Percentiles rank a stretch among this genome's conserved stretches.
Evolutionary conservation across 2,329 filamentous ascomycete species (phyloP).

Genomic region (Hypocrella siamensis): DNA sequence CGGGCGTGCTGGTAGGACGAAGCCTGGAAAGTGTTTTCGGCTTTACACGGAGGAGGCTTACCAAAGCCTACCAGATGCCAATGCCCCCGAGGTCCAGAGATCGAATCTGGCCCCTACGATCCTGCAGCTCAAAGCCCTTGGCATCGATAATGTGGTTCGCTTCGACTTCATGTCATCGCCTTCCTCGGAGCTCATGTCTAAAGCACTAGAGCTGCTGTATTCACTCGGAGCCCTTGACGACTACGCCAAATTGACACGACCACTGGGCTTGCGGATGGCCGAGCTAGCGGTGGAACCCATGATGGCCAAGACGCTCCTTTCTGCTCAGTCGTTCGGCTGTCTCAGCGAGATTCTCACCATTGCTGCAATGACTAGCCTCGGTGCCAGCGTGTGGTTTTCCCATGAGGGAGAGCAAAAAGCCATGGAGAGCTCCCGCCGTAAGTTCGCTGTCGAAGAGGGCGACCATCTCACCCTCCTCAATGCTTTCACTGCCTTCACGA

Average conservation of each 20-base stretch:
- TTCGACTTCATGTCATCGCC: conserved; percentile 84
- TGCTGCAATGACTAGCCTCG: conserved; percentile 82
- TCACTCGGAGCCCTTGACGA: conserved; percentile 75
- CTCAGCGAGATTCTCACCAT: conserved; percentile 79
- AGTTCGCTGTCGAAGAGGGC: conserved; percentile 84
- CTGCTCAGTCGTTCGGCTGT: conserved; percentile 59
- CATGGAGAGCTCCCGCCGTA: conserved; percentile 58
- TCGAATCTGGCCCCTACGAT: conserved; percentile 80
- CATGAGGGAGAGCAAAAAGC: conserved; percentile 63
- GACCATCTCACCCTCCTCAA: conserved; percentile 89
- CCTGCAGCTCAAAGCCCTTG: conserved; percentile 83
- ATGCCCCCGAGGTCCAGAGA: conserved; percentile 79
- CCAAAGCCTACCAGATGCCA: conserved; percentile 49
- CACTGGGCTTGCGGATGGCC: conserved; percentile 81
- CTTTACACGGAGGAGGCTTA: conserved; percentile 73
- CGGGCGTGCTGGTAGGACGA: conserved; percentile 78
- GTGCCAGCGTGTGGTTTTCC: conserved; percentile 69
- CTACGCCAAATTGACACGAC: conserved; percentile 78
- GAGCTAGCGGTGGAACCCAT: conserved; percentile 88
- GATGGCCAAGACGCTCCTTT: conserved; percentile 80
- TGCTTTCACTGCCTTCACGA: conserved; percentile 79
- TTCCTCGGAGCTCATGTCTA: conserved; percentile 68
- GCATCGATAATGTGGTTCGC: conserved; percentile 83
- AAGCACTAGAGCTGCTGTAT: conserved; percentile 76
- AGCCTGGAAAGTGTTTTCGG: conserved; percentile 83